Conservation (phyloP, 1,139 yeast genomes). For the Candida sp. region DNA sequence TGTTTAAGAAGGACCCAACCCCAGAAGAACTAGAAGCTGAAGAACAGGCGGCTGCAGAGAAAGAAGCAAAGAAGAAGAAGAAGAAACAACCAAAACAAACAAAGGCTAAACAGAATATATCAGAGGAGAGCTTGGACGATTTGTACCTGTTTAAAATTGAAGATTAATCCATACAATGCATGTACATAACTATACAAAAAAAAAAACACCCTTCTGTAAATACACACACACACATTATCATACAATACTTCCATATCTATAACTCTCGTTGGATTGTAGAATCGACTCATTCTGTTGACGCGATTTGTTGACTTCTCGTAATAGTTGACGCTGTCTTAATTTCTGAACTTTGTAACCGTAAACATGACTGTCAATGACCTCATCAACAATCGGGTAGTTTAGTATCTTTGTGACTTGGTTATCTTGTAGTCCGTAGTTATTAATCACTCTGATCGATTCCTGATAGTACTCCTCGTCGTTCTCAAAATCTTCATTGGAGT, state of each 20-base stretch:
- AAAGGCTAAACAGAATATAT: conserved; percentile 12
- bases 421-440: conserved; percentile 46
- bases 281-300: conserved; percentile 6
- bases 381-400: conserved; percentile 52
- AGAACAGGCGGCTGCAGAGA: conserved; percentile 15
- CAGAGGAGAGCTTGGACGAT: conserved; percentile 43
- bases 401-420: conserved; percentile 35
- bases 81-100: conserved; percentile 14
- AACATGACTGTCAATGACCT: conserved; percentile 43
- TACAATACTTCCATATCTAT: conserved; percentile 29
- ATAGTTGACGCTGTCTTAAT: conserved; percentile 27
- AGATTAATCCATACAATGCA: conserved; percentile 20
- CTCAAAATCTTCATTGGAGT: conserved; percentile 41
- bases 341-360: conserved; percentile 49
- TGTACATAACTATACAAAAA: not conserved
- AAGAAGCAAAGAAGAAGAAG: conserved; percentile 17
- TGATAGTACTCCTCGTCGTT: conserved; percentile 44
- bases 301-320: conserved; percentile 16
- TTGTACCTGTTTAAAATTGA: conserved; percentile 48
- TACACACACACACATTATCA: conserved; percentile 10
- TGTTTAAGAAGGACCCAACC: conserved; percentile 18
- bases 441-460: conserved; percentile 36
- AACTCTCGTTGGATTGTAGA: conserved; percentile 18
- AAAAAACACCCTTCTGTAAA: conserved; percentile 5
- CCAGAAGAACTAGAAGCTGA: conserved; percentile 16